Percentiles rank a stretch among this genome's conserved stretches.
These are phyloP conservation scores for Oldenlandia corymbosa DNA, from an alignment of 257 asterid species.

Conservation along the genomic window DNA sequence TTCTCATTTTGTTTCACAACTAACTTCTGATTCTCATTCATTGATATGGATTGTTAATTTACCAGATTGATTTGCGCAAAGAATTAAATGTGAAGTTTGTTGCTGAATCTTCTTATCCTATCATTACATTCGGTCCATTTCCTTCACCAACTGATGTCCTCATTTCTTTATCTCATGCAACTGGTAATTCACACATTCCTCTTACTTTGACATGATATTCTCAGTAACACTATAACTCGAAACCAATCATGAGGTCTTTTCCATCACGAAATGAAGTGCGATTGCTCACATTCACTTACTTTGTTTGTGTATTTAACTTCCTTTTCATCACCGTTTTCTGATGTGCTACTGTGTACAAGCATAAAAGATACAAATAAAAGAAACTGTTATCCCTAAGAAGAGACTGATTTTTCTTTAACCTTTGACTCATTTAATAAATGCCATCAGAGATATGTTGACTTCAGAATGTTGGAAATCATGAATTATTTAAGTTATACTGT, in stretches of 20 bases:
- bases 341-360: too few species aligned
- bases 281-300: background rate
- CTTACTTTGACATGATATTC: conserved; percentile 5
- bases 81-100: conserved; percentile 56
- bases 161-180: conserved; percentile 62
- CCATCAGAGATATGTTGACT: too few species aligned
- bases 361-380: too few species aligned
- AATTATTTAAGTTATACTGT: background rate
- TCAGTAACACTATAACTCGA: background rate
- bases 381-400: too few species aligned
- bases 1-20: conserved; percentile 7
- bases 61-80: conserved; percentile 78
- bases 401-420: too few species aligned
- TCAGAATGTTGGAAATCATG: too few species aligned
- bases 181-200: conserved; percentile 46
- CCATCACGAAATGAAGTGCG: background rate
- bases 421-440: too few species aligned
- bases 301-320: background rate
- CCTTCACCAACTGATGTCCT: conserved; percentile 86
- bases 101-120: conserved; percentile 58
- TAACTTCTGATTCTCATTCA: conserved; percentile 9
- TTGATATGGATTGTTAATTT: conserved; percentile 18
- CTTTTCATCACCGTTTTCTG: too few species aligned
- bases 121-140: conserved; percentile 89
- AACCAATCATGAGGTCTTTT: background rate